Conservation (phyloP, 2,329 filamentous ascomycete species). For the Septoria petroselini region DNA sequence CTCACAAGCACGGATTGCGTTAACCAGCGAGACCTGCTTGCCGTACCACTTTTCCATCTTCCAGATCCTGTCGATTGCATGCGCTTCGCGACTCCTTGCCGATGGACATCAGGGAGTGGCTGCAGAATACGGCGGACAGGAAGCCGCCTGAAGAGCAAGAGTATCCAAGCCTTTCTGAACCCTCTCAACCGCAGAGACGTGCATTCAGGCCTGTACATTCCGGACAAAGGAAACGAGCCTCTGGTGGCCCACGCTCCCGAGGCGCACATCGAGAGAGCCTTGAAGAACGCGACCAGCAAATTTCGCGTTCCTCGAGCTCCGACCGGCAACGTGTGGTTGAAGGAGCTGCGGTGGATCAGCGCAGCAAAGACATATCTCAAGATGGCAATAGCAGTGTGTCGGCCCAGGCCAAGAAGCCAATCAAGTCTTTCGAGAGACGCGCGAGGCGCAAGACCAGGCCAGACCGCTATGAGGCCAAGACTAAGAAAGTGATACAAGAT, state of each 20-base stretch:
- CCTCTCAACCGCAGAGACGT: slow-evolving; percentile 27
- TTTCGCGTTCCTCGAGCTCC: slow-evolving; percentile 16
- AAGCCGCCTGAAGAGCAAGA: slow-evolving; percentile 33
- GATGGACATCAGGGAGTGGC: slow-evolving; percentile 49
- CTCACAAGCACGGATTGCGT: no score
- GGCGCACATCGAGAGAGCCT: background rate
- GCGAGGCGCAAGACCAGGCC: slow-evolving; percentile 48
- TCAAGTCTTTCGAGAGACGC: slow-evolving; percentile 42
- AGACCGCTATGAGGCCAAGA: slow-evolving; percentile 46
- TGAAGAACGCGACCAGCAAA: slow-evolving; percentile 1
- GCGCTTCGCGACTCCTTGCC: slow-evolving; percentile 13
- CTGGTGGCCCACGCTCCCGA: slow-evolving; percentile 34
- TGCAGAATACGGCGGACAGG: slow-evolving; percentile 42
- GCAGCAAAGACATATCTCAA: slow-evolving; percentile 10
- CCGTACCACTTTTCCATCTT: slow-evolving; percentile 6
- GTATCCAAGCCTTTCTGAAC: slow-evolving; percentile 27
- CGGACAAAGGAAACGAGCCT: slow-evolving; percentile 34
- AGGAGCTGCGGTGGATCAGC: slow-evolving; percentile 1
- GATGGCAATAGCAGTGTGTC: slow-evolving; percentile 3
- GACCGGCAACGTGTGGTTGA: slow-evolving; percentile 9
- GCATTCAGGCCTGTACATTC: slow-evolving; percentile 21
- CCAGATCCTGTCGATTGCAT: slow-evolving; percentile 13
- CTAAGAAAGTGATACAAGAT: slow-evolving; percentile 34
- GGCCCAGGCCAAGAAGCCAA: slow-evolving; percentile 3
- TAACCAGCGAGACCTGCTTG: background rate